Evolutionary conservation across 106 monocot species (phyloP).

Genomic region (Dendrobium officinale): DNA sequence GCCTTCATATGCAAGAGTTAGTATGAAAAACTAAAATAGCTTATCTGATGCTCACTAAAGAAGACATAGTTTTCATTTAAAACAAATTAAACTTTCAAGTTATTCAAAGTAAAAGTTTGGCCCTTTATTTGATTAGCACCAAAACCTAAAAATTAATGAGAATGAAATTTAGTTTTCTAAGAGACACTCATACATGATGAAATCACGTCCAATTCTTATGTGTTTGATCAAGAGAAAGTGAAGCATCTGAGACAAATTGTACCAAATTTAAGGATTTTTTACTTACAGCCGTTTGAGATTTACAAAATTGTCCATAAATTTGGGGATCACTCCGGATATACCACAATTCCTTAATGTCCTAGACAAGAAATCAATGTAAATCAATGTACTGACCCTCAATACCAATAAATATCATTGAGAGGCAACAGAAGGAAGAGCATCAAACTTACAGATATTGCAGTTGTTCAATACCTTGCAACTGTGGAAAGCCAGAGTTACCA

Average conservation of each 20-base stretch:
- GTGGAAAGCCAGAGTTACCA: constrained; percentile 1
- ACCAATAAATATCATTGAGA: not conserved
- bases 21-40: too few relatives aligned
- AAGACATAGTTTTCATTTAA: too few relatives aligned
- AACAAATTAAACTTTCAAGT: too few relatives aligned
- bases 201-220: too few relatives aligned
- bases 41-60: too few relatives aligned
- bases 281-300: constrained; percentile 4
- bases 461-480: not conserved
- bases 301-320: not conserved
- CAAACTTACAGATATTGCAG: constrained; percentile 1
- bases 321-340: not conserved
- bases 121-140: too few relatives aligned
- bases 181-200: too few relatives aligned
- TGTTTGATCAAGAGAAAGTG: too few relatives aligned
- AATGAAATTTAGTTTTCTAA: too few relatives aligned
- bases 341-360: constrained; percentile 2
- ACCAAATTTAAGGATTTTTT: not conserved
- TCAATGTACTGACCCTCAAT: not conserved
- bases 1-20: too few relatives aligned
- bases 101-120: too few relatives aligned
- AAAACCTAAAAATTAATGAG: too few relatives aligned
- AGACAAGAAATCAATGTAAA: not conserved
- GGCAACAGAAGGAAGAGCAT: not conserved
- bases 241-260: not conserved